Evolutionary conservation across 2,329 filamentous ascomycete genomes (phyloP), one percentile per base, ranked within the genome.

Genomic region (Exophiala spinifera): DNA sequence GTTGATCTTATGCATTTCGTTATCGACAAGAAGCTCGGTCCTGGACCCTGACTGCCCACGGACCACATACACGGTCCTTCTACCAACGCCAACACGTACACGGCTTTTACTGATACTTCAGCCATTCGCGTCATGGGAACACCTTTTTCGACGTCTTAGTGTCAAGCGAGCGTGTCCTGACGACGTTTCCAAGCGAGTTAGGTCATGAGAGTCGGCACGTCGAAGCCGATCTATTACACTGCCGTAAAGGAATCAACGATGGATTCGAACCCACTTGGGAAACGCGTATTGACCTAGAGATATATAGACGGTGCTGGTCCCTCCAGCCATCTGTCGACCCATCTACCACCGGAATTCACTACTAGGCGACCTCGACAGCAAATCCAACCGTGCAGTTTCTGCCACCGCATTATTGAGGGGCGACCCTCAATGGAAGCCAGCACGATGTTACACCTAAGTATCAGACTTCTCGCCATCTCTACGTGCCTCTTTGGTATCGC

Each of bases 391-490:
- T n/a, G n/a, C 11, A 15, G 4, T 23, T 44, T 44, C 19, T 14
- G n/a, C 42, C 42, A 25, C 21, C n/a, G 19, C 21, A 13, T 21
- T 25, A 25, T n/a, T 23, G 20, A 44, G 13, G n/a, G n/a, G 19
- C n/a, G 7, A 15, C 10, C 19, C n/a, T 44, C 42, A n/a, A 44
- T 44, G 28, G 28, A 31, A 31, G 28, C 21, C 10, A 14, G n/a
- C 19, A 55, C 23, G 13, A 59, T 59, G 56, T 48, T 59, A 10
- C 43, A 25, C 40, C 21, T 59, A 14, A 36, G 49, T 4, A 17
- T 55, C 15, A 49, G 56, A 15, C 37, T 59, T 11, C 28, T 59
- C 21, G 56, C 56, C 39, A 46, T 59, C 37, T 25, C 23, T 6
- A 17, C 40, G 13, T 54, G 51, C 23, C 11, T 50, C 11, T 46